Base-by-base conservation (phyloP, 805 yeast genomes). In the Pichia membranifaciens region DNA sequence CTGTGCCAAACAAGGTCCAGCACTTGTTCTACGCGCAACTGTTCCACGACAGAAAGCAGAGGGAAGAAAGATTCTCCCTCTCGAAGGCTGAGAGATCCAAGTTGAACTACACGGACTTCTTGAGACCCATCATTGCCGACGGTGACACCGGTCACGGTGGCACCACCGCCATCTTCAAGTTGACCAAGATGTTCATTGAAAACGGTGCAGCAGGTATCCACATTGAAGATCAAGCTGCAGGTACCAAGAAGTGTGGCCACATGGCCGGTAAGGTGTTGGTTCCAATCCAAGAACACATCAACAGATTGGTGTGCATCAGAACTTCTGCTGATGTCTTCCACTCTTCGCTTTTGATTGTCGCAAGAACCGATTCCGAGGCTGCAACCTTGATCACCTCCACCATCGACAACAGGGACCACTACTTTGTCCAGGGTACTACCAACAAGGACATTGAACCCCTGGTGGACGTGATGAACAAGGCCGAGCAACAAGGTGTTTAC, bases 131-230 rank as follows among this genome's bases (percentile, higher is more conserved):
- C 58, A 77, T 91, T 59, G 98, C 98, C 38, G 99, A 91, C 67
- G 99, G 91, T 57, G 99, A 91, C 71, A 93, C 98, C 49, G 99
- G 99, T 58, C 98, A 91, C 68, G 99, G 99, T 71, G 98, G 99
- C 66, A 77, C 89, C 59, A 90, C 98, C 51, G 98, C 98, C 48
- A 88, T 88, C 57, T 84, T 89, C 72, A 91, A 91, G 72, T 79
- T 91, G 67, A 89, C 96, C 61, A 91, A 91, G 74, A 76, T 91
- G 81, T 91, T 91, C 65, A 87, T 91, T 59, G 98, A 91, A 74
- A 82, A 95, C 61, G 98, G 98, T 69, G 99, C 98, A 48, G 97
- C 98, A 50, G 98, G 98, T 64, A 89, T 91, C 61, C 99, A 91
- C 68, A 89, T 91, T 66, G 99, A 91, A 73, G 98, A 91, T 71